Evolutionary conservation across 768 basidiomycete species (phyloP).

Genomic region (Tylopilus cervinicoccineus): DNA sequence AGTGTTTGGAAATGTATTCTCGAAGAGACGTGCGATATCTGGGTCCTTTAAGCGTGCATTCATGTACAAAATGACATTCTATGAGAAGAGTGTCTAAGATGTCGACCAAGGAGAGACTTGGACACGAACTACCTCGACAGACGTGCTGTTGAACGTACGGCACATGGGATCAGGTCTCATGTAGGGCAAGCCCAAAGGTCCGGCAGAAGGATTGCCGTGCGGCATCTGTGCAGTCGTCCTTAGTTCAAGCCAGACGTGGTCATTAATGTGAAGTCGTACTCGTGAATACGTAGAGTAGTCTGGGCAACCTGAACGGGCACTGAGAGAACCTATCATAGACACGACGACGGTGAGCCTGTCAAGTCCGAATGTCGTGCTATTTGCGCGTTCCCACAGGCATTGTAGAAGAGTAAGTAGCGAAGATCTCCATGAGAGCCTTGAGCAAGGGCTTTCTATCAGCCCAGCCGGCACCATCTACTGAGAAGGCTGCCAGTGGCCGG

Average conservation of each 20-base stretch:
- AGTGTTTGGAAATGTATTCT: conserved; percentile 81
- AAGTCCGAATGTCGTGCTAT: conserved; percentile 21
- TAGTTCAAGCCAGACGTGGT: background rate
- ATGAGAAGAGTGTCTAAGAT: background rate
- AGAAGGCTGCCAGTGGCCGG: background rate
- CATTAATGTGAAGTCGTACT: conserved; percentile 26
- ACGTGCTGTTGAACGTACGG: conserved; percentile 71
- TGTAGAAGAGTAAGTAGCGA: conserved; percentile 1
- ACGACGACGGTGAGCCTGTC: conserved; percentile 19
- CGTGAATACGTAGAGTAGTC: conserved; percentile 61
- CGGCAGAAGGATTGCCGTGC: conserved; percentile 57
- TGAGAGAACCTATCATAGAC: conserved; percentile 20
- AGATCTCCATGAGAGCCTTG: conserved; percentile 2
- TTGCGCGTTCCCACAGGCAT: conserved; percentile 8
- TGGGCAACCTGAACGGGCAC: conserved; percentile 43
- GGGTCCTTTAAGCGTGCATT: conserved; percentile 68
- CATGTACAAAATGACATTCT: conserved; percentile 78
- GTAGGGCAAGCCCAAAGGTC: conserved; percentile 60
- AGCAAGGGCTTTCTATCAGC: conserved; percentile 7
- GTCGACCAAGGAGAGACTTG: background rate
- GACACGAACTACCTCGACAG: conserved; percentile 56
- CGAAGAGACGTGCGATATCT: conserved; percentile 73
- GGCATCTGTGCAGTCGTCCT: conserved; percentile 37
- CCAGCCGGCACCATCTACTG: conserved; percentile 4
- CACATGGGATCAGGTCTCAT: conserved; percentile 70